These are phyloP conservation scores for Cardamine occulta DNA, from an alignment of 345 rosid genomes.

Conservation along the genomic window DNA sequence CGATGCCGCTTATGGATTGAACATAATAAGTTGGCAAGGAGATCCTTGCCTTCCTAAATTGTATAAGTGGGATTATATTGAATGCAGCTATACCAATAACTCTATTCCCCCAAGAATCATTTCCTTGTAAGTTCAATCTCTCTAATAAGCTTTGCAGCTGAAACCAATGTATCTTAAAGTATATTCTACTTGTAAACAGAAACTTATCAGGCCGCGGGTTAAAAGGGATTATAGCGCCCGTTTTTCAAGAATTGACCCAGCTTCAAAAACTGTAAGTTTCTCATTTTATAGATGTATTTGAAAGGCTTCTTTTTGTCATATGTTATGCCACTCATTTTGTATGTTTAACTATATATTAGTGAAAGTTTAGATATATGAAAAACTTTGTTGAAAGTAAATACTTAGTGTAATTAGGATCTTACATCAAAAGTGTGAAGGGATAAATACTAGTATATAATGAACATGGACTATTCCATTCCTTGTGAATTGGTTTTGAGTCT, in stretches of 20 bases:
- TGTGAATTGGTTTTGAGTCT: no score
- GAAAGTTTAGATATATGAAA: no score
- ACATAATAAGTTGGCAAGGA: constrained; percentile 54
- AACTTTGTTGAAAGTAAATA: no score
- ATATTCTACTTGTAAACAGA: neutral
- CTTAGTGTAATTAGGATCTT: no score
- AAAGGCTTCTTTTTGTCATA: neutral
- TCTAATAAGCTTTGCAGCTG: neutral
- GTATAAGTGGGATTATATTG: constrained; percentile 2
- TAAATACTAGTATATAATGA: no score
- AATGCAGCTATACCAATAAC: constrained; percentile 36
- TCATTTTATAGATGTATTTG: no score
- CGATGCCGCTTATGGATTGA: constrained; percentile 39
- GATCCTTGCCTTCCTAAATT: constrained; percentile 49
- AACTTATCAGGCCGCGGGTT: constrained; percentile 38
- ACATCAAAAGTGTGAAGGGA: no score
- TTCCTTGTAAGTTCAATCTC: constrained; percentile 47
- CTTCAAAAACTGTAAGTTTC: constrained; percentile 38
- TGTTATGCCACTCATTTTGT: neutral
- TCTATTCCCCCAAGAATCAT: constrained; percentile 44
- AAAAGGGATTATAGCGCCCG: constrained; percentile 33
- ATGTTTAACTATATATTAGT: no score
- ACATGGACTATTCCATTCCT: no score
- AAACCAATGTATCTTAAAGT: neutral
- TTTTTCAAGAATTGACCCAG: constrained; percentile 33